These are phyloP conservation scores for Fraxinus angustifolia DNA, from an alignment of 305 asterid species.

Conservation along the genomic window DNA sequence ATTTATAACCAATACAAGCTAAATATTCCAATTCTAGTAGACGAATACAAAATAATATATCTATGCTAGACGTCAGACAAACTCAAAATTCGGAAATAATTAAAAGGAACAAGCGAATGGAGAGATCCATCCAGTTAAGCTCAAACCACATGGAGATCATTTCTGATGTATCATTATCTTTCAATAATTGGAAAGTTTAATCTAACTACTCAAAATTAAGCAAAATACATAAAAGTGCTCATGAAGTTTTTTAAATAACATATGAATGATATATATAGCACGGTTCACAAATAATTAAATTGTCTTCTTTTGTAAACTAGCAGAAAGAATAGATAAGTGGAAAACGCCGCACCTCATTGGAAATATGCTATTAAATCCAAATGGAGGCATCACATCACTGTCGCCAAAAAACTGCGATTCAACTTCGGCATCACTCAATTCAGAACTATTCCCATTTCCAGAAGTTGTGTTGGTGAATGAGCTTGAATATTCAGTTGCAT, in stretches of 20 bases:
- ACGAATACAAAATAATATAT: neutral
- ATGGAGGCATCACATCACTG: slow-evolving; percentile 47
- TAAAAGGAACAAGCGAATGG: neutral
- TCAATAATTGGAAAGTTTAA: neutral
- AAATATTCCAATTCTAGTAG: neutral
- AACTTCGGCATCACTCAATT: slow-evolving; percentile 76
- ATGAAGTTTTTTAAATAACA: neutral
- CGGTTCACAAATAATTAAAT: neutral
- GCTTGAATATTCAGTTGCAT: slow-evolving; percentile 83
- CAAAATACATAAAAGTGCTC: neutral
- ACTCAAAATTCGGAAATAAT: neutral
- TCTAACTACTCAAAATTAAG: neutral
- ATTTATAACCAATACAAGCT: neutral
- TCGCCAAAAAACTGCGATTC: slow-evolving; percentile 63
- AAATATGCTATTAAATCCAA: slow-evolving; percentile 56
- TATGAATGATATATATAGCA: neutral
- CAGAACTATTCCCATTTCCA: slow-evolving; percentile 51
- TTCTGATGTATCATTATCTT: neutral
- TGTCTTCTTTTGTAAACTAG: neutral
- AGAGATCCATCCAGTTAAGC: neutral
- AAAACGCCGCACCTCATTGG: slow-evolving; percentile 59
- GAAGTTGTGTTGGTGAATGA: slow-evolving; percentile 72
- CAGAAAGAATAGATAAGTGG: neutral
- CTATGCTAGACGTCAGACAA: neutral
- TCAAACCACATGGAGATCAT: neutral